Evolutionary conservation across 768 basidiomycete species (phyloP).

Genomic region (Tulasnella sp.): DNA sequence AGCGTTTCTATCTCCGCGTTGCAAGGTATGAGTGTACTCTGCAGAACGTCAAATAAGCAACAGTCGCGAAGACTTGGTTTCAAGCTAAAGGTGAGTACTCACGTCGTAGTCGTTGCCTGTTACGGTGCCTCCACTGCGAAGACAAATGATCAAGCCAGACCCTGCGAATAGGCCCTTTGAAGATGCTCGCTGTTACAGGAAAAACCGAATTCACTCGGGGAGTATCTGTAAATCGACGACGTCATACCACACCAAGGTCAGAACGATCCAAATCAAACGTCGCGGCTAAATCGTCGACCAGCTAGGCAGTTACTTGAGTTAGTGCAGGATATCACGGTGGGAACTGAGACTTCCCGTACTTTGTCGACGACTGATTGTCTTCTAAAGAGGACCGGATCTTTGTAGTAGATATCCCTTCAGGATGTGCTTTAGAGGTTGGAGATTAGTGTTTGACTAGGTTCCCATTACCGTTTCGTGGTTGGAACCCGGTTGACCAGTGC

Average conservation of each 20-base stretch:
- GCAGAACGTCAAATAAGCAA: too few species aligned
- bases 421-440: background rate
- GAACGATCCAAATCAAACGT: constrained; percentile 61
- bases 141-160: constrained; percentile 43
- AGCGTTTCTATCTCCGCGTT: constrained; percentile 60
- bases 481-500: constrained; percentile 44
- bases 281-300: constrained; percentile 83
- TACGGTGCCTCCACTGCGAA: constrained; percentile 44
- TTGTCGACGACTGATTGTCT: constrained; percentile 68
- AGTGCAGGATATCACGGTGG: constrained; percentile 15
- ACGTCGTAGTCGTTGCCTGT: constrained; percentile 50
- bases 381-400: constrained; percentile 67
- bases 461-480: constrained; percentile 49
- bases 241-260: constrained; percentile 66
- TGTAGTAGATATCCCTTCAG: constrained; percentile 76
- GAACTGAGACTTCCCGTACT: constrained; percentile 38
- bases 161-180: constrained; percentile 83
- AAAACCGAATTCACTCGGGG: background rate
- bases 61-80: background rate
- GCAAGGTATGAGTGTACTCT: constrained; percentile 71
- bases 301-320: constrained; percentile 31
- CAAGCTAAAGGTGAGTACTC: background rate
- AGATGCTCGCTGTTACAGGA: constrained; percentile 56
- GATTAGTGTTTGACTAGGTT: background rate
- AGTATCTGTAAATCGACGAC: background rate